Conservation (phyloP, 1,284 basidiomycete species). For the Naganishia sp. region DNA sequence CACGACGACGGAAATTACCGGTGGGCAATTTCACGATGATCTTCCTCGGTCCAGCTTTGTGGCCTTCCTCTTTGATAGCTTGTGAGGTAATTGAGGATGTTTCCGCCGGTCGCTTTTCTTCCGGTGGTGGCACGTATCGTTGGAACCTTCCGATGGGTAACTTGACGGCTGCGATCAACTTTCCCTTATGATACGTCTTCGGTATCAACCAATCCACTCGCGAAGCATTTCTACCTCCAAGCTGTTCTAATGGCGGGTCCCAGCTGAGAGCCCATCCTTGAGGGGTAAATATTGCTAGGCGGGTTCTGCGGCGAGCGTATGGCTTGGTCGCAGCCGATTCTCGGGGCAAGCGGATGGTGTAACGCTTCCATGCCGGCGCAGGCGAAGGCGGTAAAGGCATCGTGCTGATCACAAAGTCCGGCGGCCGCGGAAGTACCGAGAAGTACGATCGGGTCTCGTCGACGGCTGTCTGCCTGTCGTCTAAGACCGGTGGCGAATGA, state of each 20-base stretch:
- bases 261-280: slow-evolving; percentile 72
- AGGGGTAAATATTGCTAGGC: slow-evolving; percentile 39
- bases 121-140: slow-evolving; percentile 40
- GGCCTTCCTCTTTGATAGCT: neutral
- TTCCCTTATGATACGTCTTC: slow-evolving; percentile 42
- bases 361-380: slow-evolving; percentile 59
- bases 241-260: slow-evolving; percentile 70
- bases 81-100: slow-evolving; percentile 36
- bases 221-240: slow-evolving; percentile 64
- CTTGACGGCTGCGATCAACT: slow-evolving; percentile 27
- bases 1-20: neutral
- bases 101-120: slow-evolving; percentile 42
- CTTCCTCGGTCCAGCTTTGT: slow-evolving; percentile 9
- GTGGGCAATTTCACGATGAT: slow-evolving; percentile 30
- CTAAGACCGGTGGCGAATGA: neutral
- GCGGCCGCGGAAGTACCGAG: slow-evolving; percentile 28
- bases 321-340: neutral
- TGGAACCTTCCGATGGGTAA: slow-evolving; percentile 39
- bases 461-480: neutral
- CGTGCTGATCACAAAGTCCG: slow-evolving; percentile 47
- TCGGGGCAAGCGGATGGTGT: slow-evolving; percentile 63
- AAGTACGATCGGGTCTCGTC: neutral
- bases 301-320: neutral
- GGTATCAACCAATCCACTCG: slow-evolving; percentile 71
- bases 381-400: slow-evolving; percentile 50